phyloP scores from a whole-genome alignment of 2,329 filamentous ascomycete species.

The Beauveria rudraprayagi region DNA sequence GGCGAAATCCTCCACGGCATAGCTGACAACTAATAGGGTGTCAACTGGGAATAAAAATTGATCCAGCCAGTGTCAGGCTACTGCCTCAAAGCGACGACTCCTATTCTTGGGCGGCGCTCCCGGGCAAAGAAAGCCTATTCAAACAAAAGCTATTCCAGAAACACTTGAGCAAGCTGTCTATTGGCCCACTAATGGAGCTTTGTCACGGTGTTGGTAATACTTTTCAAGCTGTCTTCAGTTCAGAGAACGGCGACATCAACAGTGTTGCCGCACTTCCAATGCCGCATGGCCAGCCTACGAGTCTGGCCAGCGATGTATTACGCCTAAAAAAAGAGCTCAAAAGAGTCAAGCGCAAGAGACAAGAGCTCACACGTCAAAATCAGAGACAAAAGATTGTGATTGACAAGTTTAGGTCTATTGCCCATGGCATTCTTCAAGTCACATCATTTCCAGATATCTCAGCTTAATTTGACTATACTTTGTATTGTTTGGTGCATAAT shows the following conservation, averaged over 20 bases:
- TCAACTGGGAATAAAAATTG: background rate
- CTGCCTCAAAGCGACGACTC: background rate
- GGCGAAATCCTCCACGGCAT: background rate
- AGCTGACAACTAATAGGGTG: background rate
- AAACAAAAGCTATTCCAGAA: background rate
- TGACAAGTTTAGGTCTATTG: background rate
- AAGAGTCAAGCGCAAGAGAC: background rate
- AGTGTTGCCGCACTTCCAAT: background rate
- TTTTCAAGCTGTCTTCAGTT: background rate
- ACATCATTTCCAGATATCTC: background rate
- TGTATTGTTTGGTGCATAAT: too few species aligned
- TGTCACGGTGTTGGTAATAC: background rate
- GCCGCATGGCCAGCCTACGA: background rate
- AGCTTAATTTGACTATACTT: background rate
- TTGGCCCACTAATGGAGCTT: background rate
- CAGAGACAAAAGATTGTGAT: background rate
- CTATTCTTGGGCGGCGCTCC: background rate
- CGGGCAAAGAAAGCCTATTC: background rate
- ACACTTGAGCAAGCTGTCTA: background rate
- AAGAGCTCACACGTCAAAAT: background rate
- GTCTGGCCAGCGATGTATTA: background rate
- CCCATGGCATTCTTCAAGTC: background rate
- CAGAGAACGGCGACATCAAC: background rate
- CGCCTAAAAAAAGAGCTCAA: background rate
- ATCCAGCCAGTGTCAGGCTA: background rate